Evolutionary conservation across 192 early-diverging fungal genomes (phyloP).

Genomic region (Chytriomyces sp.): DNA sequence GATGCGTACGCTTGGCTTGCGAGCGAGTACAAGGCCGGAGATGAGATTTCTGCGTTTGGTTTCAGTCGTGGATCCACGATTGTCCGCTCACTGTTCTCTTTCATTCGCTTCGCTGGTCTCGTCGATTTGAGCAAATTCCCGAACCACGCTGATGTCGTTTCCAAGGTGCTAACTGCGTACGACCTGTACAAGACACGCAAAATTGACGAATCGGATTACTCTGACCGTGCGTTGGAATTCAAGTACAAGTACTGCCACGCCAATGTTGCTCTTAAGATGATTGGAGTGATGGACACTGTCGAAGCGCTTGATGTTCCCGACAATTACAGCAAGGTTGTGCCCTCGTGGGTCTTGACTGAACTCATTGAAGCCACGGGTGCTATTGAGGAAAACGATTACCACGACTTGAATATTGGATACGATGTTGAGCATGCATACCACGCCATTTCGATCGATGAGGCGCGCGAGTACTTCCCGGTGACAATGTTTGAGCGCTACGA

Average conservation of each 20-base stretch:
- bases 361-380: background rate
- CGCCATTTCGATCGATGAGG: conserved; percentile 31
- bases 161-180: conserved; percentile 9
- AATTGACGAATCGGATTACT: background rate
- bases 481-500: conserved; percentile 21
- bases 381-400: conserved; percentile 32
- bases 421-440: conserved; percentile 21
- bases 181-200: conserved; percentile 17
- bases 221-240: background rate
- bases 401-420: conserved; percentile 18
- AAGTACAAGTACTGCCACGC: conserved; percentile 16
- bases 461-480: conserved; percentile 15
- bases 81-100: conserved; percentile 33
- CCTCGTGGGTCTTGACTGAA: conserved; percentile 2
- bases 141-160: conserved; percentile 6
- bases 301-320: conserved; percentile 26
- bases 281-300: conserved; percentile 32
- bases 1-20: conserved; percentile 38
- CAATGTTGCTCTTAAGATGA: conserved; percentile 24
- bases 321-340: background rate
- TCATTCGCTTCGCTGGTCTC: conserved; percentile 33
- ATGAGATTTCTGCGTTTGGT: conserved; percentile 38
- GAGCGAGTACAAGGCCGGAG: conserved; percentile 13
- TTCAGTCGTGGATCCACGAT: conserved; percentile 35
- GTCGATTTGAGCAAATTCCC: background rate